Conservation (phyloP, 148 eudicot genomes). For the Dysphania ambrosioides region DNA sequence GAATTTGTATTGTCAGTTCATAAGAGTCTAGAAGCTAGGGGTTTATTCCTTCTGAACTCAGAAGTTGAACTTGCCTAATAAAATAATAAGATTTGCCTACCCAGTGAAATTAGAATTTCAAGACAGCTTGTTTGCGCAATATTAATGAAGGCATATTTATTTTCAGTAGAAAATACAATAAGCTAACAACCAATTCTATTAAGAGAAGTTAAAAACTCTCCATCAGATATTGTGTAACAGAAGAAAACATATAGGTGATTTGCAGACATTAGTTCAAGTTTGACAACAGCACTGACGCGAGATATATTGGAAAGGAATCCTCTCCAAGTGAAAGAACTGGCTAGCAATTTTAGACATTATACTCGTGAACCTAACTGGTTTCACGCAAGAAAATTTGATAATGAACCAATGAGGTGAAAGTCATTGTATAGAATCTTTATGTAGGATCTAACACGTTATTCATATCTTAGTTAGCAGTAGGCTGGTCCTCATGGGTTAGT, state of each 20-base stretch:
- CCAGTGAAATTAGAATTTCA: too few species aligned
- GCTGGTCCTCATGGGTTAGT: constrained; percentile 19
- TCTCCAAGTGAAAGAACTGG: not conserved
- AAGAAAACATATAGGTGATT: not conserved
- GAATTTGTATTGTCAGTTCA: too few species aligned
- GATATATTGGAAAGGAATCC: too few species aligned
- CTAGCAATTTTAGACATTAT: not conserved
- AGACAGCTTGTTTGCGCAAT: too few species aligned
- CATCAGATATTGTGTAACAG: not conserved
- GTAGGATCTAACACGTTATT: constrained; percentile 11
- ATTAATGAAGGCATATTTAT: too few species aligned
- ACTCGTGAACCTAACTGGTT: constrained; percentile 8
- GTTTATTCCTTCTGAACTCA: not conserved
- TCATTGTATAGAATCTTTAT: not conserved
- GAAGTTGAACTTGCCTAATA: too few species aligned
- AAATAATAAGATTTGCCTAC: too few species aligned
- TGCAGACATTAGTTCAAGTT: too few species aligned
- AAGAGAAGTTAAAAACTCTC: too few species aligned
- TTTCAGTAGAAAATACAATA: too few species aligned
- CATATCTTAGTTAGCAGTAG: not conserved
- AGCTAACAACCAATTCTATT: too few species aligned
- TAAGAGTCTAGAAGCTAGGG: too few species aligned
- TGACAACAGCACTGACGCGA: not conserved
- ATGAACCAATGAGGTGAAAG: constrained; percentile 6
- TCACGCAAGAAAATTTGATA: not conserved